phyloP scores from a whole-genome alignment of 805 yeast genomes.

The Ogataea trehaloabstinens region DNA sequence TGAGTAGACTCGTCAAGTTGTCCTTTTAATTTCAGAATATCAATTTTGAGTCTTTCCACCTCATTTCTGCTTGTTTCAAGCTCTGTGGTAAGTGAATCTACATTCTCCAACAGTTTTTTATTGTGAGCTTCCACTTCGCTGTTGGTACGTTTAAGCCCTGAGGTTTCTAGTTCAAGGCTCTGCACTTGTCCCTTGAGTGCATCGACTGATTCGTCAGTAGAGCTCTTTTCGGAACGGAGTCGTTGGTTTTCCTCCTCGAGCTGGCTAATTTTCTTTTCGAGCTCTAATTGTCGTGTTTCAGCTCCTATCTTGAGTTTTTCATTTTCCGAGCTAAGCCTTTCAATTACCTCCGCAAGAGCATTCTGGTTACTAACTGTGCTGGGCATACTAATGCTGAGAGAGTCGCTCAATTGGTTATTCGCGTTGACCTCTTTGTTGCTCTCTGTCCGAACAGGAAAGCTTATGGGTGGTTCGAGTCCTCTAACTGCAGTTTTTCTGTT shows the following conservation, averaged over 20 bases:
- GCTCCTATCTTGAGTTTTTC: not conserved
- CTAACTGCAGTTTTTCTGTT: not conserved
- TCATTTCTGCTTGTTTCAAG: not conserved
- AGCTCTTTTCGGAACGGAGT: not conserved
- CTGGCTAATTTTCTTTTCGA: not conserved
- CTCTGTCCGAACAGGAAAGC: not conserved
- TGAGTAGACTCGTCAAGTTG: not conserved
- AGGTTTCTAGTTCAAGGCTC: slow-evolving; percentile 1
- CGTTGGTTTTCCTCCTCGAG: not conserved
- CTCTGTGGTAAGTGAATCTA: not conserved
- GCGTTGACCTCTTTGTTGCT: not conserved
- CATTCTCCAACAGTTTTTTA: not conserved
- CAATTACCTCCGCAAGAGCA: not conserved
- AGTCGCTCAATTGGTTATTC: not conserved
- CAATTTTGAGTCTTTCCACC: not conserved
- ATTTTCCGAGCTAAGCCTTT: not conserved
- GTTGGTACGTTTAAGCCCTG: not conserved
- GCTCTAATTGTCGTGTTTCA: not conserved
- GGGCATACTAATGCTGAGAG: not conserved
- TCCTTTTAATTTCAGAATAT: slow-evolving; percentile 1
- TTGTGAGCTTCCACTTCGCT: not conserved
- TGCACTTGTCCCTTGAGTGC: slow-evolving; percentile 3
- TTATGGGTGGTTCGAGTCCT: not conserved
- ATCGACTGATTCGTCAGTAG: not conserved
- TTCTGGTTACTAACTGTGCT: slow-evolving; percentile 1